Percentiles rank a stretch among this genome's conserved stretches.
Conservation (phyloP, 495 filamentous ascomycete genomes). For the Hypoxylon lenormandii region DNA sequence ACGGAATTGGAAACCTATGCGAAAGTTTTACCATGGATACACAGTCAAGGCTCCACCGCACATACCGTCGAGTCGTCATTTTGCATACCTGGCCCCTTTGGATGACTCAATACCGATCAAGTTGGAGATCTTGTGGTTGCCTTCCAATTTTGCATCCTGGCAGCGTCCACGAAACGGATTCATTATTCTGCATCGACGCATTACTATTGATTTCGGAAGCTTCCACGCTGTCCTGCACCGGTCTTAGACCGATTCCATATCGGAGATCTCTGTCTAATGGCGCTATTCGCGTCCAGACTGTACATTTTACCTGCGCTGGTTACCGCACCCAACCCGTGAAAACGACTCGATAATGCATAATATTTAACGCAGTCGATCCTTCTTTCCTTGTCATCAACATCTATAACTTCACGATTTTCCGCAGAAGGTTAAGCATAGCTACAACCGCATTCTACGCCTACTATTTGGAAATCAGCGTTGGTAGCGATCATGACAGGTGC, state of each 20-base stretch:
- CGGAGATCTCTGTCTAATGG: not conserved
- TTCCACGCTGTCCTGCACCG: conserved; percentile 2
- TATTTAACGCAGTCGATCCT: conserved; percentile 46
- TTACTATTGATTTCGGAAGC: conserved; percentile 3
- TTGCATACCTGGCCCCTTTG: not conserved
- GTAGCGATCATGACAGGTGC: conserved; percentile 22
- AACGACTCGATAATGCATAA: conserved; percentile 52
- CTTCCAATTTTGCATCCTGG: conserved; percentile 11
- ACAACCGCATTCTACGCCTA: conserved; percentile 4
- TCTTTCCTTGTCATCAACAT: conserved; percentile 35
- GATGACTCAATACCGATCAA: conserved; percentile 18
- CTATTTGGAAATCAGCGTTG: conserved; percentile 34
- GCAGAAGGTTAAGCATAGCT: conserved; percentile 20
- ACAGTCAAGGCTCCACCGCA: not conserved
- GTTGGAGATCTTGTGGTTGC: not conserved
- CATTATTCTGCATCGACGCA: conserved; percentile 7
- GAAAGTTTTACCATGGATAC: conserved; percentile 25
- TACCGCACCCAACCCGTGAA: conserved; percentile 22
- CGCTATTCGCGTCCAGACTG: conserved; percentile 14
- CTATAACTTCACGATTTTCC: conserved; percentile 24
- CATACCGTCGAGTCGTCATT: conserved; percentile 8
- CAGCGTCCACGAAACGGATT: conserved; percentile 12
- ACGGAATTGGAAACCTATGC: conserved; percentile 24
- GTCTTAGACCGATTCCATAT: not conserved
- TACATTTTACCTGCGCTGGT: conserved; percentile 42